These are phyloP conservation scores for Populus simonii DNA, from an alignment of 345 rosid genomes.

Conservation along the genomic window DNA sequence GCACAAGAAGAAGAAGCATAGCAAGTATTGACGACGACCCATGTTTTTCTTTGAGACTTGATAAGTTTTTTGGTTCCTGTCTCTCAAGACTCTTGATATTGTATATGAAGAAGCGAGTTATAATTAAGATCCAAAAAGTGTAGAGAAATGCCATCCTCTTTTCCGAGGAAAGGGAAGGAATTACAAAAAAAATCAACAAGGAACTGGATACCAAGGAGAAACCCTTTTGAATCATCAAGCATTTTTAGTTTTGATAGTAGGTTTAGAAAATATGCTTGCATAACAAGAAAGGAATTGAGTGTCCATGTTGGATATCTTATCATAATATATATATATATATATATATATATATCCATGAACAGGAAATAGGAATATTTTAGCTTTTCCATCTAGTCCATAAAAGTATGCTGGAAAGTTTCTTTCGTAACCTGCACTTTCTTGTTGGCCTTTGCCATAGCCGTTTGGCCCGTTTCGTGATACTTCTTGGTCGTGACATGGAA, in stretches of 20 bases:
- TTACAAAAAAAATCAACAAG: conserved; percentile 18
- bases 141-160: conserved; percentile 1
- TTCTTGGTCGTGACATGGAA: neutral
- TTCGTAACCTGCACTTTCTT: neutral
- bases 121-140: neutral
- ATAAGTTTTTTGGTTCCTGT: neutral
- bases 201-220: conserved; percentile 19
- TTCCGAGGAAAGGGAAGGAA: conserved; percentile 19
- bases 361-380: neutral
- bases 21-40: neutral
- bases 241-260: neutral
- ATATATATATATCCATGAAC: neutral
- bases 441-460: neutral
- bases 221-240: conserved; percentile 7
- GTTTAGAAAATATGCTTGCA: neutral
- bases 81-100: neutral
- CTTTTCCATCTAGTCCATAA: neutral
- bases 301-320: neutral
- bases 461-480: neutral
- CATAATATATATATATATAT: neutral
- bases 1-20: conserved; percentile 4
- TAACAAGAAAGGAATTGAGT: conserved; percentile 20
- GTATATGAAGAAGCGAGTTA: neutral
- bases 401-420: neutral
- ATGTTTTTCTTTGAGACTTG: neutral